Evolutionary conservation across 371 early-diverging fungal species (phyloP).

Genomic region (Smittium mucronatum): DNA sequence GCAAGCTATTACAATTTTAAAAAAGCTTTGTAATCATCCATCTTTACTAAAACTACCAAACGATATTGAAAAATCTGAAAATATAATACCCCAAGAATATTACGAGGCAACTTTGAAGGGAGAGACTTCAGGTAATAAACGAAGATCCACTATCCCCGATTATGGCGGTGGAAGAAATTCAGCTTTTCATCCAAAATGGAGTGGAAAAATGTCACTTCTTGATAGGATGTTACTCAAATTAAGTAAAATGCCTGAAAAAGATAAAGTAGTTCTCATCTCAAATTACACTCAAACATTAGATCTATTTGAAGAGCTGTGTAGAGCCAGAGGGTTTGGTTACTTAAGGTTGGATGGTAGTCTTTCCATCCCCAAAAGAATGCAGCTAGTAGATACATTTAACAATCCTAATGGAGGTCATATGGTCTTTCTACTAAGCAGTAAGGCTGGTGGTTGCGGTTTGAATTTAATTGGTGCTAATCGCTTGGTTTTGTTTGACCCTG

Average conservation of each 20-base stretch:
- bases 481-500: conserved; percentile 83
- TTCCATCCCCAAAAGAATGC: conserved; percentile 76
- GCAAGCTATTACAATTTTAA: conserved; percentile 75
- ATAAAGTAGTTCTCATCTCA: conserved; percentile 92
- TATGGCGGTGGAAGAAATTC: conserved; percentile 12
- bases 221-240: conserved; percentile 47
- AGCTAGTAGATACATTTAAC: conserved; percentile 90
- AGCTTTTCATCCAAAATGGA: conserved; percentile 52
- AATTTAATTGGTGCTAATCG: conserved; percentile 96
- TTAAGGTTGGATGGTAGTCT: conserved; percentile 88
- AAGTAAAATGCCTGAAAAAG: conserved; percentile 53
- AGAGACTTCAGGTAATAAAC: conserved; percentile 13
- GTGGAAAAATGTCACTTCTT: conserved; percentile 80
- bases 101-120: conserved; percentile 9
- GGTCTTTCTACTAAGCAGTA: conserved; percentile 87
- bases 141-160: conserved; percentile 8
- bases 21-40: conserved; percentile 93
- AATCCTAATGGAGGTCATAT: conserved; percentile 72
- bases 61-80: conserved; percentile 53
- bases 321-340: conserved; percentile 55
- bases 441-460: conserved; percentile 96
- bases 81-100: conserved; percentile 38
- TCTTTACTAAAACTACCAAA: conserved; percentile 54
- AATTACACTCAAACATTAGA: conserved; percentile 97
- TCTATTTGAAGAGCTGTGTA: conserved; percentile 77